Evolutionary conservation across 2,329 filamentous ascomycete genomes (phyloP), one percentile per base, ranked within the genome.

Genomic region (Capronia epimyces): DNA sequence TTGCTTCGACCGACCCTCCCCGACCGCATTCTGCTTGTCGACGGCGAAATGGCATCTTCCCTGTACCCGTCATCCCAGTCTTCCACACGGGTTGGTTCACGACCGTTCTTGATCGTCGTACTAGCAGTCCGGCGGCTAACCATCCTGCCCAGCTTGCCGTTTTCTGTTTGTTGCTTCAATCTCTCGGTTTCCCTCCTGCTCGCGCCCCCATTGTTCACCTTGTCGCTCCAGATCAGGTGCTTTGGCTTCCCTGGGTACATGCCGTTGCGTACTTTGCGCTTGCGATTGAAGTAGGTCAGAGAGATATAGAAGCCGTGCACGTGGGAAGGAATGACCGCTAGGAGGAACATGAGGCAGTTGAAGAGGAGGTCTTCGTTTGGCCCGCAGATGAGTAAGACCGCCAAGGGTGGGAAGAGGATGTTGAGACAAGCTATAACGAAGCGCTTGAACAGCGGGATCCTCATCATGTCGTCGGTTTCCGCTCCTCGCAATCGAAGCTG

Each of bases 281-380:
- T 62, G 25, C 69, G 62, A 36, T 66, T 64, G 56, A 70, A 71
- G 53, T 70, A 72, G 0, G 64, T 65, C 50, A 65, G 65, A 24
- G 61, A 65, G 44, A 72, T 64, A 55, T 71, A 71, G 57, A 72
- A 71, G 34, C 66, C 69, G 51, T 72, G 69, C 3, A 71, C 57
- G 49, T 72, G 68, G 3, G 62, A 64, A 2, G 69, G 70, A 6
- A 72, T 64, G 18, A 71, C 63, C 6, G 67, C 69, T n/a, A 67
- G 63, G 27, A 71, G 43, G 57, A 71, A 71, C 29, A 71, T 61
- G 31, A 65, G 39, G 60, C 67, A 66, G 53, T 71, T 71, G 32
- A 71, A 53, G 36, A 67, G 46, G 24, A 61, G 63, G 52, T 71
- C 69, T 47, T 55, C 62, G 9, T 64, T 64, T 10, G 62, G 59